Base-by-base conservation (phyloP, 306 rosid genomes). In the Sesbania bispinosa region DNA sequence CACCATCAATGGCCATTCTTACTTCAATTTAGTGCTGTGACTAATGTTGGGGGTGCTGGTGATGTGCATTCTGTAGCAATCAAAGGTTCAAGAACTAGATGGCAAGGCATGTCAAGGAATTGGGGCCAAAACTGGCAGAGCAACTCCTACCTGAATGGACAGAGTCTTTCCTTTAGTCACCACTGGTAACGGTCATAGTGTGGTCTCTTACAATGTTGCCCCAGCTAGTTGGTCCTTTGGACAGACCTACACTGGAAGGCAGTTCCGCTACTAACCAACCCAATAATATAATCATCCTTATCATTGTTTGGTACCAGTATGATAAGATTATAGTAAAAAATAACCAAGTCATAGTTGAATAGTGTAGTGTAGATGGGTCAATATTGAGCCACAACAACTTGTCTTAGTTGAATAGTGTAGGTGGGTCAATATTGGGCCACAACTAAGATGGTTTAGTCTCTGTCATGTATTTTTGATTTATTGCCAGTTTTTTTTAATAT, bases 51-150 rank as follows among this genome's bases (percentile, higher is more conserved):
- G 0, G 96, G 96, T 1, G 96, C 96, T 18, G 96, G 96, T 26
- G 96, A 90, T 78, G 93, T 81, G 16, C 91, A 88, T 30, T 57
- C 86, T 16, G 85, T 90, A 35, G 32, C 92, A 27, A 88, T 90
- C 64, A 90, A 86, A 69, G 96, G 96, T 21, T 88, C 96, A 19
- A 83, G 91, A 48, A 77, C 82, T 24, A 70, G 91, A 42, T 90
- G 93, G 96, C 89, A 81, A 71, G 36, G 85, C 43, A 86, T 90
- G 92, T 90, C 96, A 33, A 80, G 96, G 33, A 90, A 90, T 13
- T 90, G 96, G 96, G 96, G 96, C 1, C 93, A 90, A 75, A 90
- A 90, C 51, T 90, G 96, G 96, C 90, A 87, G 73, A 89, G 96
- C 80, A 87, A 89, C 45, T 82, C 89, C 27, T 82, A 85, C 68